A percentile compares a stretch with the other conserved stretches of the same genome.
Conservation (phyloP, 257 asterid species). For the Galeopsis tetrahit region DNA sequence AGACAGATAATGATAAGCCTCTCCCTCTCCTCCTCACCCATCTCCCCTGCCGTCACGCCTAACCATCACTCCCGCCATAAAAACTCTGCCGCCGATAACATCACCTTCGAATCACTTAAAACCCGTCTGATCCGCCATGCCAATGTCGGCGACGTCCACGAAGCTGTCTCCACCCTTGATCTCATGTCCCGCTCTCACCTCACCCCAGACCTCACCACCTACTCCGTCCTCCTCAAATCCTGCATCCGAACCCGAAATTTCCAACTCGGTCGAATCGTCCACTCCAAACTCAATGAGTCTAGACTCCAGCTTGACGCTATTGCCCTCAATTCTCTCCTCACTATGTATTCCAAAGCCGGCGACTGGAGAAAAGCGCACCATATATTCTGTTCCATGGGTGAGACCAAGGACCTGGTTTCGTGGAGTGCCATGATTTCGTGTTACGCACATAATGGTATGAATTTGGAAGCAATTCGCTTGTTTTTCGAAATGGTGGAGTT, state of each 20-base stretch:
- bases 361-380: constrained; percentile 61
- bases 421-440: constrained; percentile 97
- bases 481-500: constrained; percentile 69
- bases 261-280: constrained; percentile 56
- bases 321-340: constrained; percentile 82
- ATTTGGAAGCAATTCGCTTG: constrained; percentile 51
- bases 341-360: constrained; percentile 76
- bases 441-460: constrained; percentile 56
- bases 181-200: constrained; percentile 59
- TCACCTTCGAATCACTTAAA: constrained; percentile 62
- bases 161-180: constrained; percentile 78
- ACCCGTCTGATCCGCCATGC: constrained; percentile 60
- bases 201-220: constrained; percentile 72
- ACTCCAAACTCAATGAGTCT: constrained; percentile 57
- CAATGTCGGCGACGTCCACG: constrained; percentile 57
- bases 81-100: constrained; percentile 28
- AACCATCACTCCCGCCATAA: constrained; percentile 43
- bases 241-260: constrained; percentile 81
- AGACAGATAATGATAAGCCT: constrained; percentile 49
- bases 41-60: constrained; percentile 40
- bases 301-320: constrained; percentile 56
- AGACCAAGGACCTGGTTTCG: constrained; percentile 70
- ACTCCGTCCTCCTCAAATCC: constrained; percentile 85
- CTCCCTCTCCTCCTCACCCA: constrained; percentile 47
- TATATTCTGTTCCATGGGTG: constrained; percentile 65